Percentiles rank a stretch among this genome's conserved stretches.
Evolutionary conservation across 495 filamentous ascomycete species (phyloP).

Genomic region (Corynascus novoguineensis): DNA sequence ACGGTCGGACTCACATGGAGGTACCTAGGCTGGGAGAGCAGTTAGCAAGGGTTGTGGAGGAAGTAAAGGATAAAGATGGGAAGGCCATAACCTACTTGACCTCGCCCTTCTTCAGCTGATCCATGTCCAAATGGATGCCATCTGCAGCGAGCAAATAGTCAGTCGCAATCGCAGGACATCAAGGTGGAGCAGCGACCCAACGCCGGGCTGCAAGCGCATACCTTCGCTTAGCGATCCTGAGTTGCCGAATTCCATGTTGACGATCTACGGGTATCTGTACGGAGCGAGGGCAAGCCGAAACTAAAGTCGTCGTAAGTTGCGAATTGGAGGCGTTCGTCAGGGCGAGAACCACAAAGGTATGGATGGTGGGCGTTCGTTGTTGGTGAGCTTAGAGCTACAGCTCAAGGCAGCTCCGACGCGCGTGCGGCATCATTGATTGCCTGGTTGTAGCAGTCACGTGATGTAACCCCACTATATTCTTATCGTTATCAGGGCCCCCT

Average conservation of each 20-base stretch:
- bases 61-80: not conserved
- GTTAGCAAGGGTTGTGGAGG: slow-evolving; percentile 13
- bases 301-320: not conserved
- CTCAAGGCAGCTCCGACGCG: slow-evolving; percentile 48
- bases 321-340: slow-evolving; percentile 4
- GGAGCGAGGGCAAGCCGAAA: not conserved
- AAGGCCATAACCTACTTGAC: slow-evolving; percentile 60
- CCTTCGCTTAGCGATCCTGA: slow-evolving; percentile 71
- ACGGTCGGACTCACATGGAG: slow-evolving; percentile 70
- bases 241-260: slow-evolving; percentile 54
- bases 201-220: slow-evolving; percentile 23
- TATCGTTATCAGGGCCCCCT: no score
- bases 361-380: slow-evolving; percentile 19
- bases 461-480: slow-evolving; percentile 10
- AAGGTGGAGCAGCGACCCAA: slow-evolving; percentile 4
- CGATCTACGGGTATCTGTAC: slow-evolving; percentile 12
- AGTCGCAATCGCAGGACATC: slow-evolving; percentile 8
- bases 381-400: slow-evolving; percentile 31
- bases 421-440: slow-evolving; percentile 25
- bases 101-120: slow-evolving; percentile 55
- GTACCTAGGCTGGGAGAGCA: slow-evolving; percentile 69
- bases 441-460: slow-evolving; percentile 25
- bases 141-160: slow-evolving; percentile 51
- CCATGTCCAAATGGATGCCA: slow-evolving; percentile 99
- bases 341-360: no score